Percentiles rank a stretch among this genome's conserved stretches.
Evolutionary conservation across 2,329 filamentous ascomycete genomes (phyloP).

Genomic region (Verticillium zaregamsianum): DNA sequence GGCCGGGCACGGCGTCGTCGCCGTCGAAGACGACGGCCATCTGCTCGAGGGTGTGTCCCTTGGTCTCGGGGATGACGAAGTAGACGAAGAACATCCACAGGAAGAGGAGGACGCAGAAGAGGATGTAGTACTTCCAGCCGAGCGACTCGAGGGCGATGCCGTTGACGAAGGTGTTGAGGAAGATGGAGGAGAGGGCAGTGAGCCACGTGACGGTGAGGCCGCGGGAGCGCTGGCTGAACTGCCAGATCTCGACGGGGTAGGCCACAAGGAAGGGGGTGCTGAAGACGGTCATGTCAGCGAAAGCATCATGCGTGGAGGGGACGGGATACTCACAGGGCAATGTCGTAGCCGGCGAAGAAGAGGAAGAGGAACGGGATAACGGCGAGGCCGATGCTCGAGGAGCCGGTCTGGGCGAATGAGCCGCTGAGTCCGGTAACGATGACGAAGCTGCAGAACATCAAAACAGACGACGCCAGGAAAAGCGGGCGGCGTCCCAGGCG

Average conservation of each 20-base stretch:
- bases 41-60: conserved; percentile 62
- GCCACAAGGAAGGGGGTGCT: conserved; percentile 46
- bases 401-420: conserved; percentile 43
- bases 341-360: conserved; percentile 41
- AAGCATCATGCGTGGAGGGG: not conserved
- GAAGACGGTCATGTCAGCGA: not conserved
- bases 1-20: conserved; percentile 38
- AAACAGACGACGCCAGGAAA: conserved; percentile 20
- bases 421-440: conserved; percentile 42
- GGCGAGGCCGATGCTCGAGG: conserved; percentile 43
- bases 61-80: conserved; percentile 56
- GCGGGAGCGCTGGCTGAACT: conserved; percentile 47
- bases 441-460: conserved; percentile 35
- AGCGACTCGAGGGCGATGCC: conserved; percentile 45
- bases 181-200: conserved; percentile 48
- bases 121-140: conserved; percentile 50
- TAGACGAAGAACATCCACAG: conserved; percentile 52
- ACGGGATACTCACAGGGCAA: conserved; percentile 42
- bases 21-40: conserved; percentile 64
- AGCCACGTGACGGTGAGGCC: conserved; percentile 53
- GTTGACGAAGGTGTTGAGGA: conserved; percentile 52
- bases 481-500: conserved; percentile 51
- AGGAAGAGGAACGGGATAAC: conserved; percentile 39
- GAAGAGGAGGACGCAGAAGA: conserved; percentile 51
- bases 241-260: conserved; percentile 47